phyloP scores from a whole-genome alignment of 2,329 filamentous ascomycete genomes.

The Colletotrichum somersetense region DNA sequence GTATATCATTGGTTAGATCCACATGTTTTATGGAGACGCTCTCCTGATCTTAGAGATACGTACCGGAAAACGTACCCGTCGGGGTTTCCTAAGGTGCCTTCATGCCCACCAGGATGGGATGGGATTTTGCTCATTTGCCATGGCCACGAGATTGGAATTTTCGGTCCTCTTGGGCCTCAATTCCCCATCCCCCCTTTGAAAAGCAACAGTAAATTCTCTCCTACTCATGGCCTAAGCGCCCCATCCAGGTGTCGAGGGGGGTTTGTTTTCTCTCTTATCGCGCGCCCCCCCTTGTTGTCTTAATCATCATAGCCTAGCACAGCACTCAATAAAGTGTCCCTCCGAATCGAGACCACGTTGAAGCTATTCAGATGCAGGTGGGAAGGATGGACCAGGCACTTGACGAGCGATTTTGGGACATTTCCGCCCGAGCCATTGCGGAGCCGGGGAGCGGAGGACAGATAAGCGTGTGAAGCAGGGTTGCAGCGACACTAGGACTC shows the following conservation, averaged over 20 bases:
- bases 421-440: not conserved
- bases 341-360: conserved; percentile 28
- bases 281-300: conserved; percentile 4
- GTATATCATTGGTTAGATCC: conserved; percentile 37
- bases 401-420: not conserved
- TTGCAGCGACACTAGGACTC: conserved; percentile 1
- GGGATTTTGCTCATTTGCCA: conserved; percentile 40
- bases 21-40: conserved; percentile 7
- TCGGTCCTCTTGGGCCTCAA: conserved; percentile 34
- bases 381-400: not conserved
- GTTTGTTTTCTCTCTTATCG: not conserved
- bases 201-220: conserved; percentile 18
- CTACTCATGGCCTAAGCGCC: conserved; percentile 24
- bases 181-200: conserved; percentile 30
- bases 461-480: not conserved
- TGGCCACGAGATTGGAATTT: conserved; percentile 24
- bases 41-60: conserved; percentile 26
- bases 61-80: conserved; percentile 13
- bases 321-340: conserved; percentile 2
- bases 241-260: conserved; percentile 10
- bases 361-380: conserved; percentile 16
- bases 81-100: not conserved
- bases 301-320: not conserved
- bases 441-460: conserved; percentile 21
- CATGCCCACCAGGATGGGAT: conserved; percentile 17